Conservation (phyloP, 371 early-diverging fungal genomes). For the Parasitella parasitica region DNA sequence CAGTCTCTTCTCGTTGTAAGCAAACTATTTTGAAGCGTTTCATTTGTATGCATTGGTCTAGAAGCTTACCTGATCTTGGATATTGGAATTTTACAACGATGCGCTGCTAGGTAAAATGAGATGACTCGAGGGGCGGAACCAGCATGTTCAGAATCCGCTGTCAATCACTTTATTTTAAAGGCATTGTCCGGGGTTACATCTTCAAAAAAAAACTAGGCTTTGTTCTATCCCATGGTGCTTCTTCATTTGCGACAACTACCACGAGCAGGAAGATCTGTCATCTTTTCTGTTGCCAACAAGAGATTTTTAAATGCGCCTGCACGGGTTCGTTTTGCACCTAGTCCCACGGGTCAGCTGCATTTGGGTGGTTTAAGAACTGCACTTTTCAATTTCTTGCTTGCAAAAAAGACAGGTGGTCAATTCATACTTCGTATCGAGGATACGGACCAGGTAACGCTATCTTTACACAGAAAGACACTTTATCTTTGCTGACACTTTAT, state of each 20-base stretch:
- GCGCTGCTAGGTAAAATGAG: no score
- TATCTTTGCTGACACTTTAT: background rate
- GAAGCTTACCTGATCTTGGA: no score
- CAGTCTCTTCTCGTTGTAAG: no score
- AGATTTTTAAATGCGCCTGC: constrained; percentile 31
- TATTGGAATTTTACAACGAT: no score
- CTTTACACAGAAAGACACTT: background rate
- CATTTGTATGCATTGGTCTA: no score
- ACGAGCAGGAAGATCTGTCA: background rate
- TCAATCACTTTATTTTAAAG: background rate
- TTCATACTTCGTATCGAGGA: constrained; percentile 94
- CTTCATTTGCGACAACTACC: background rate
- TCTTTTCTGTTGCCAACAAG: background rate
- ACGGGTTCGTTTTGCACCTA: constrained; percentile 92
- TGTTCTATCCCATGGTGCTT: background rate
- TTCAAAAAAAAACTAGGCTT: background rate
- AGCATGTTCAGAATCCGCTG: background rate
- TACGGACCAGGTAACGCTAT: constrained; percentile 74
- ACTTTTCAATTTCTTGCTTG: constrained; percentile 87
- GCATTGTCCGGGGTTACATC: background rate
- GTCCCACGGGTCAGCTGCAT: constrained; percentile 92
- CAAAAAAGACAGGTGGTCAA: constrained; percentile 70
- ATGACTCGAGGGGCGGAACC: no score
- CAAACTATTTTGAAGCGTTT: no score
- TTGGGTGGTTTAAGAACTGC: constrained; percentile 94